These are phyloP conservation scores for Eucalyptus caleyi DNA, from an alignment of 345 rosid species.

Conservation along the genomic window DNA sequence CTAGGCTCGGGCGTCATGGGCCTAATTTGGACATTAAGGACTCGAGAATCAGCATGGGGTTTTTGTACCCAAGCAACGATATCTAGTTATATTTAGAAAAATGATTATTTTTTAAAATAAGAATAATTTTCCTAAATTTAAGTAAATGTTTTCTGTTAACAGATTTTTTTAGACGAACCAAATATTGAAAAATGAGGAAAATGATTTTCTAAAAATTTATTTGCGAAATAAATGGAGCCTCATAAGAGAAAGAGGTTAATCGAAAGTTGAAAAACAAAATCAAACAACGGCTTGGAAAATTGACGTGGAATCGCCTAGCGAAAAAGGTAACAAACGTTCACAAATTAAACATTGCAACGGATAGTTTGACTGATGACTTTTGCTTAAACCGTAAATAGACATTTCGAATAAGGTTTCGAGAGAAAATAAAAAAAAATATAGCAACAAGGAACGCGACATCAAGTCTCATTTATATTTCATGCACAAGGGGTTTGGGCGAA, in stretches of 20 bases:
- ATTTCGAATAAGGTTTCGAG: not conserved
- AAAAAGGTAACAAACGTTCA: not conserved
- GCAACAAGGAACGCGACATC: not conserved
- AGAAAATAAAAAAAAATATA: too few species aligned
- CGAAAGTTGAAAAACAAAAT: too few species aligned
- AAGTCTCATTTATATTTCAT: not conserved
- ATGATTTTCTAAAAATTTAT: accelerated
- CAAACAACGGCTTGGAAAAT: not conserved
- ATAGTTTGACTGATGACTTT: not conserved
- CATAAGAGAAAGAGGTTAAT: not conserved
- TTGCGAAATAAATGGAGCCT: not conserved
- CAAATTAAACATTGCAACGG: not conserved
- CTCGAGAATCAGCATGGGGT: accelerated
- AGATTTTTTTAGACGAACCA: not conserved
- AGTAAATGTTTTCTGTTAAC: too few species aligned
- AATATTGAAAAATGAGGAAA: too few species aligned
- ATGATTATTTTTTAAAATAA: too few species aligned
- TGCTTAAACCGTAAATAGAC: not conserved
- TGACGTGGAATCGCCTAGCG: not conserved
- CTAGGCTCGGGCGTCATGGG: accelerated
- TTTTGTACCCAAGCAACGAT: too few species aligned
- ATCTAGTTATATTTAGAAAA: too few species aligned
- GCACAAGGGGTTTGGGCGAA: not conserved
- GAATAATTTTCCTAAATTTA: too few species aligned
- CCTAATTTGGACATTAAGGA: too few species aligned